Percentiles rank a stretch among this genome's conserved stretches.
These are phyloP conservation scores for Fusarium napiforme DNA, from an alignment of 2,329 filamentous ascomycete species.

Conservation along the genomic window DNA sequence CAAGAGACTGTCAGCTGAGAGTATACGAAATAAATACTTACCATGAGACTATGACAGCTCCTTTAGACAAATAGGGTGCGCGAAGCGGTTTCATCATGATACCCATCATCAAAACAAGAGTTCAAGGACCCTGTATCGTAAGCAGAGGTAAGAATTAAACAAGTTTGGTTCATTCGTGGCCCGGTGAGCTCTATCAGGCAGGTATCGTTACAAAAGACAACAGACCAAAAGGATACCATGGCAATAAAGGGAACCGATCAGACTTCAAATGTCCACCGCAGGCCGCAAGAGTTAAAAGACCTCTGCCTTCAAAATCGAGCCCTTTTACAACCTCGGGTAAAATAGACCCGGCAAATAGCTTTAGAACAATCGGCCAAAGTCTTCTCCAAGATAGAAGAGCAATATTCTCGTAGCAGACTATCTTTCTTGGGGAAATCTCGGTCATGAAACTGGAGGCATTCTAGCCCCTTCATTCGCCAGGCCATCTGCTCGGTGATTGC, in stretches of 20 bases:
- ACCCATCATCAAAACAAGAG: neutral
- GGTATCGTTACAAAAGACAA: slow-evolving; percentile 17
- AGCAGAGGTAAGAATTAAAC: neutral
- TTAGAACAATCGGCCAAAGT: neutral
- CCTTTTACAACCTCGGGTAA: neutral
- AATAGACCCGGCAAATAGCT: neutral
- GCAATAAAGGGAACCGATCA: slow-evolving; percentile 1
- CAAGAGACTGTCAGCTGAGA: neutral
- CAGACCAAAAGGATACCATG: neutral
- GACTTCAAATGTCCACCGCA: neutral
- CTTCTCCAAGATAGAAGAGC: neutral
- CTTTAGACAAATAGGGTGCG: neutral
- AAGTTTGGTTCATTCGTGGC: neutral
- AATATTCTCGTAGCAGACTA: neutral
- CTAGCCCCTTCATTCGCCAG: slow-evolving; percentile 70
- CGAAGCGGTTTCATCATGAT: neutral
- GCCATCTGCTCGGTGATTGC: slow-evolving; percentile 83
- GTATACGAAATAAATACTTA: neutral
- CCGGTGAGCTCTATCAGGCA: neutral
- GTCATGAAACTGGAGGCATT: slow-evolving; percentile 33
- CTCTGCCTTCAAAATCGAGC: neutral
- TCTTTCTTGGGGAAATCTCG: neutral
- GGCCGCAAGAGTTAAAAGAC: neutral
- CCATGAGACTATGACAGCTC: neutral
- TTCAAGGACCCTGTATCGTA: neutral